Evolutionary conservation across 495 filamentous ascomycete genomes (phyloP), one percentile per base, ranked within the genome.

Genomic region (Cudoniella acicularis): DNA sequence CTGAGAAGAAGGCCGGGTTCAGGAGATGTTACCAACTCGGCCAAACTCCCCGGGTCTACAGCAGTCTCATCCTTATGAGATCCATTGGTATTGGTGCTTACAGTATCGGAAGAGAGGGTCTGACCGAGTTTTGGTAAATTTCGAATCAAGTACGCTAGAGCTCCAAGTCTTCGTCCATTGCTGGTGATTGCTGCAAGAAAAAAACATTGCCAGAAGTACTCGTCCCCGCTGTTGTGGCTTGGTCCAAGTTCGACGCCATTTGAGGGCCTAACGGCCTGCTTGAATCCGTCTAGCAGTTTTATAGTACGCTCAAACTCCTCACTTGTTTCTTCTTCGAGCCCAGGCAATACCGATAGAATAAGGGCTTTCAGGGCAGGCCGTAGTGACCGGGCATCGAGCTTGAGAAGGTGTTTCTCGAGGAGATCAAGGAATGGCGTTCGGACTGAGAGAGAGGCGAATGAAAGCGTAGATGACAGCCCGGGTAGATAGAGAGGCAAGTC

Each of bases 131-230:
- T 88, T 11, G 94, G 94, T 11, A 99, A 77, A 63, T 83, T 84
- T 54, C 91, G 87, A 23, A 81, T 75, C 46, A 99, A 74, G 70
- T 90, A 98, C 23, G 93, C 89, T 55, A 99, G 74, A 20, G 91
- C 90, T 23, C 94, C 94, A 62, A 88, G 86, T 46, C 94, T 83
- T 59, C 95, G 80, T 42, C 83, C 88, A 23, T 88, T 78, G 66
- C 90, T 92, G 4, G 93, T 96, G 36, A 99, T 96, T 0, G 90
- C 85, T 13, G 92, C 91, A 40, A 98, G 78, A 63, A 99, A 96
- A 62, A 99, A 88, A 71, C 90, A 96, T 75, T 99, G 94, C 94
- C 94, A 99, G 69, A 96, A 99, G 69, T 91, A 96, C 63, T 91
- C 89, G 52, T 92, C 89, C 24, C 83, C 86, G 10, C 78, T 73